Base-by-base conservation (phyloP, 805 yeast species). In the Lachancea kluyveri region DNA sequence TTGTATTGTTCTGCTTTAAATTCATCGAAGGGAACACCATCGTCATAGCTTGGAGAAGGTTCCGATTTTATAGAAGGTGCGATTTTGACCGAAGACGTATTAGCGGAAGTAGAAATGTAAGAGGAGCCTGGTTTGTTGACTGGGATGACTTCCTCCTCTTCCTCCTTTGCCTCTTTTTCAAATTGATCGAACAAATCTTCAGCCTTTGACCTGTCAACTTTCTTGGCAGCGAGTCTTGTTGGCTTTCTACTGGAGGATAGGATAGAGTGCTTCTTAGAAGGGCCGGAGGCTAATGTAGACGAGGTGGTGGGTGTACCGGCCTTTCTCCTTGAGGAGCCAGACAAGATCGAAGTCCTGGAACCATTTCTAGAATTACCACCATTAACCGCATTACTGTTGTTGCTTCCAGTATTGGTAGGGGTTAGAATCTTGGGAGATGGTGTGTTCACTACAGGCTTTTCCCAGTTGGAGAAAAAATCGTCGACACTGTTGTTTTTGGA, bases 401-500 rank as follows among this genome's bases (percentile, higher is more conserved):
- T n/a, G n/a, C n/a, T n/a, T n/a, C 45, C 50, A 13, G 48, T 45
- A 33, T 33, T 40, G 11, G 48, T 38, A 25, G 54, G 49, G 10
- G 53, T 41, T 21, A 47, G 24, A 6, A 35, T 36, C 25, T 42
- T 43, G 23, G 47, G 41, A 3, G 50, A 61, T 26, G 45, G 58
- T 34, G 43, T 54, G 36, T 71, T 59, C 16, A 69, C 59, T 26
- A 65, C 60, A n/a, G 95, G 86, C 51, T 85, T 85, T 36, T 84
- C 85, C 92, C 95, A 88, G 53, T 77, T 79, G 33, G 92, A 72
- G 62, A 92, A 92, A 58, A 92, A 92, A 59, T 86, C 96, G 57
- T 87, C 95, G 16, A 70, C 70, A 18, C 74, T 66, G 28, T 64
- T 68, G 14, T 62, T 60, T 17, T 54, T 54, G 12, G 65, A 57